Evolutionary conservation across 768 basidiomycete species (phyloP), one percentile per base, ranked within the genome.

Genomic region (Lentinula lateritia): DNA sequence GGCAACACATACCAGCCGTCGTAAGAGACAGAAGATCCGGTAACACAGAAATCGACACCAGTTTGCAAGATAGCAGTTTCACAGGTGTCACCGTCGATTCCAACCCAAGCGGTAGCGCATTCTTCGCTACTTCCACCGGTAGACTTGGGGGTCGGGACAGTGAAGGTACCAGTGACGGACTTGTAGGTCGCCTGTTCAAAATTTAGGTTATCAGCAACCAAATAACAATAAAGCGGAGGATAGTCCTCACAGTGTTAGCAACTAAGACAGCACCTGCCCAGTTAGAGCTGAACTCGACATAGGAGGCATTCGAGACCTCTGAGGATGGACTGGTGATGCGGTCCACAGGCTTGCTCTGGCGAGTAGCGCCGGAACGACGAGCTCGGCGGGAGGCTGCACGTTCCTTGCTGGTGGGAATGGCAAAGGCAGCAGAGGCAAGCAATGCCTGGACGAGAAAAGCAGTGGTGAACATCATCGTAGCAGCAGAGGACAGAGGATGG

Each of bases 101-200:
- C 62, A 35, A 62, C 62, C 62, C 62, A 62, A n/a, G 62, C 62
- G 18, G 62, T 58, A 15, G 61, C 53, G 18, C 52, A 50, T 52
- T 50, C 35, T 12, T 42, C 36, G 48, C 28, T 16, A 23, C 59
- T 56, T 41, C 55, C 55, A 41, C 55, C 55, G 2, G 55, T 56
- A 16, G 55, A 35, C 28, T 46, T 48, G 46, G 54, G 52, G 35
- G 41, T 62, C 3, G 61, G 61, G n/a, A 62, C 61, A 13, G 54
- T 52, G 57, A 62, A 62, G 20, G 62, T 62, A 28, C 62, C 62
- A 28, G 50, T 53, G 20, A 62, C 55, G 35, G 43, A 23, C 43
- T 48, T 62, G 56, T 58, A 62, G 28, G 62, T 52, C 41, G 57
- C 55, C 46, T 50, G 43, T 41, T 10, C 0, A 15, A 52, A 52